Evolutionary conservation across 257 asterid species (phyloP), one percentile per base, ranked within the genome.

Genomic region (Salvia rosmarinus): DNA sequence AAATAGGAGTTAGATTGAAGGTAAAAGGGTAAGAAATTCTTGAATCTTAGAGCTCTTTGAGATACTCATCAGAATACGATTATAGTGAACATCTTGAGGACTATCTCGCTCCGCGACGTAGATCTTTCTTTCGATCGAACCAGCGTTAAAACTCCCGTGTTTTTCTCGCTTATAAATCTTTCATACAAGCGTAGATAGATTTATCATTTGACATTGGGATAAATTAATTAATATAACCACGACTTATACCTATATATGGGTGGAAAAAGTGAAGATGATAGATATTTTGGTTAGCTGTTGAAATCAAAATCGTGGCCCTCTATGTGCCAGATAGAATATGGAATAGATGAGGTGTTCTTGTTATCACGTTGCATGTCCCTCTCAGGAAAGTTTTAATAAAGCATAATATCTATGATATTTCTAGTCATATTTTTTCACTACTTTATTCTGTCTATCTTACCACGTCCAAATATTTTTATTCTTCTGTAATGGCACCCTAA

Each of bases 271-370:
- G 4, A 54, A 11, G 17, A 10, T 25, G 17, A 23, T 20, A 28
- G 40, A 13, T 55, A 28, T 56, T 28, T 56, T 28, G 3, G 5
- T 55, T 55, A 2, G 35, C 12, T 55, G 5, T 55, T 23, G 63
- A 25, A 57, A 57, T 6, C 20, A 30, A 2, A 25, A 28, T 57
- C 63, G 63, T 57, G 63, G n/a, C 63, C 32, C 21, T 5, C 34
- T 0, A 28, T 57, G 63, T 6, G 63, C 63, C 63, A 57, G 63
- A 28, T 6, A 57, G 63, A 57, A 28, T 57, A 2, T 1, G 21
- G 63, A 57, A 57, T 57, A 12, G 42, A 57, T 28, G 63, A 28
- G 63, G 63, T 57, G 42, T 28, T 57, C 32, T 12, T 13, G 17
- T 28, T 25, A 0, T 56, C 42, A 57, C 40, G 6, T 23, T 23